Evolutionary conservation across 2,329 filamentous ascomycete species (phyloP).

Genomic region (Aspergillus hiratsukae): DNA sequence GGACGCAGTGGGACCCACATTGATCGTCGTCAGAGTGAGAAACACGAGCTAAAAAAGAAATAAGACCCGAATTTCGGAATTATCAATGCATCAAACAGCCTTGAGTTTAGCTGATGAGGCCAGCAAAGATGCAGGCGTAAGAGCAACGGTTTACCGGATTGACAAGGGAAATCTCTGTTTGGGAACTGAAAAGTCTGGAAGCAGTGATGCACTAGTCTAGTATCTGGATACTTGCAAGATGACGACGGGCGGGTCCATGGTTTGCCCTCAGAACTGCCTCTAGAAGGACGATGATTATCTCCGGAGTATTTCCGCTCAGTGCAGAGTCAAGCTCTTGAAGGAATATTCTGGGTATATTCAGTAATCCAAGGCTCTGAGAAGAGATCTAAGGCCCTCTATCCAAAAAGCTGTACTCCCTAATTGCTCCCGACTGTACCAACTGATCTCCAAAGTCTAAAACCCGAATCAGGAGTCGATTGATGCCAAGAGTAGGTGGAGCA

Average conservation of each 20-base stretch:
- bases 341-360: too few relatives aligned
- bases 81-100: background rate
- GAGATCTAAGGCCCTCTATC: too few relatives aligned
- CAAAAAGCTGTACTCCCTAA: background rate
- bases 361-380: too few relatives aligned
- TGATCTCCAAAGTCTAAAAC: too few relatives aligned
- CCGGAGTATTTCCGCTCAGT: background rate
- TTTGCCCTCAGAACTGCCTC: background rate
- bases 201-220: too few relatives aligned
- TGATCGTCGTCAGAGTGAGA: background rate
- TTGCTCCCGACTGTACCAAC: background rate
- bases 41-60: background rate
- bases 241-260: background rate
- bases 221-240: background rate
- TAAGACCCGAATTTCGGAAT: background rate
- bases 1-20: background rate
- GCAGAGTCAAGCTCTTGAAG: background rate
- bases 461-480: background rate
- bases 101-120: background rate
- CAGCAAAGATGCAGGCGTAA: background rate
- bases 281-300: background rate
- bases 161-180: background rate
- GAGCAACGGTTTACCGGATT: background rate
- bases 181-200: background rate
- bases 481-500: background rate